phyloP scores from a whole-genome alignment of 257 asterid species.

The Misopates orontium region DNA sequence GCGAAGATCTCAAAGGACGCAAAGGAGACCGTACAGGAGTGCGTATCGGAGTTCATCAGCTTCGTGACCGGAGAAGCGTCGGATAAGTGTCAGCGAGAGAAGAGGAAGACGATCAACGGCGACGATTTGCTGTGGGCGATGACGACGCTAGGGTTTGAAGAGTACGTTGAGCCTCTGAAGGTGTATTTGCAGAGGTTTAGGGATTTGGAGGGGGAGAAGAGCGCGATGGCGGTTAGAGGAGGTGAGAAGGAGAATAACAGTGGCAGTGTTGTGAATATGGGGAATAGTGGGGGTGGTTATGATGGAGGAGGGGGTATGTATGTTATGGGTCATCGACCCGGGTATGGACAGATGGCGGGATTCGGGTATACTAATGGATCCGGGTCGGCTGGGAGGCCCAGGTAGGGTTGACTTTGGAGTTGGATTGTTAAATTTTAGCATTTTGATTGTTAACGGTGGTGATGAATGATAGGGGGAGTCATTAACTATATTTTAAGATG shows the following conservation, averaged over 20 bases:
- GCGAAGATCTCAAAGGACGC: constrained; percentile 75
- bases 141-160: constrained; percentile 74
- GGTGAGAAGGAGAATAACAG: constrained; percentile 27
- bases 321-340: constrained; percentile 32
- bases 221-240: constrained; percentile 49
- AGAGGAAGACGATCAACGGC: constrained; percentile 67
- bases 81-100: constrained; percentile 69
- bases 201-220: constrained; percentile 68
- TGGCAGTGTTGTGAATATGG: constrained; percentile 13
- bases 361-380: constrained; percentile 32
- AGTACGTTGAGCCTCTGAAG: constrained; percentile 63
- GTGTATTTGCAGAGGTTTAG: constrained; percentile 63
- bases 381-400: constrained; percentile 36
- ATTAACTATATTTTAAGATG: no score
- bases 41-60: constrained; percentile 74
- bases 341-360: constrained; percentile 26
- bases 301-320: constrained; percentile 24
- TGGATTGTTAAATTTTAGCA: neutral
- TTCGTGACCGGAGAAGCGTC: constrained; percentile 76
- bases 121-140: constrained; percentile 74
- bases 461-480: no score
- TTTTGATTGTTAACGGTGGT: no score
- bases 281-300: constrained; percentile 33
- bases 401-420: constrained; percentile 31
- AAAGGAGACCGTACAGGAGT: constrained; percentile 68